Evolutionary conservation across 1,284 basidiomycete species (phyloP).

Genomic region (Sporisorium graminicola): DNA sequence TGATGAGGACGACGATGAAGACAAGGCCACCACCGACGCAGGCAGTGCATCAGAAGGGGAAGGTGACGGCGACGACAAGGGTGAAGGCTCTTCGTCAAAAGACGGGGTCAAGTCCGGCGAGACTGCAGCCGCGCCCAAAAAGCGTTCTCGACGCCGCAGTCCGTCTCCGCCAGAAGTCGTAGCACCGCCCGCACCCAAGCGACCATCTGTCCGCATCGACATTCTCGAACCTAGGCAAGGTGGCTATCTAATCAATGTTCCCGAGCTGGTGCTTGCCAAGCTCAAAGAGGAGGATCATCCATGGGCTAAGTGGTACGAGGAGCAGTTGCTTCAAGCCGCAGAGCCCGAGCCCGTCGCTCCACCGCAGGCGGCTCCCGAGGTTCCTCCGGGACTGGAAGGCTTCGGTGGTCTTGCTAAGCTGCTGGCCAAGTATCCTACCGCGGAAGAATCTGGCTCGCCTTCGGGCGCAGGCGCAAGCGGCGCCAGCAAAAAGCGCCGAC

Average conservation of each 20-base stretch:
- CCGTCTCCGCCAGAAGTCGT: conserved; percentile 34
- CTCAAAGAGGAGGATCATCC: conserved; percentile 52
- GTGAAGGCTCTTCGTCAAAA: conserved; percentile 36
- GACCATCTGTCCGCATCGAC: conserved; percentile 41
- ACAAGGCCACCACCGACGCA: conserved; percentile 43
- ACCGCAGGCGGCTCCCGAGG: conserved; percentile 18
- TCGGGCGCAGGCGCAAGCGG: conserved; percentile 13
- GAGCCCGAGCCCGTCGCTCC: conserved; percentile 30
- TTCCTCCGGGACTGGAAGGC: conserved; percentile 47
- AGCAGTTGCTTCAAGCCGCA: conserved; percentile 33
- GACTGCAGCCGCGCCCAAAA: conserved; percentile 25
- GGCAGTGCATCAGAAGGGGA: conserved; percentile 55
- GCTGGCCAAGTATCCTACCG: conserved; percentile 51
- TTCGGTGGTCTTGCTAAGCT: conserved; percentile 56
- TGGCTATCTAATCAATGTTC: conserved; percentile 63
- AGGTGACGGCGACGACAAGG: conserved; percentile 36
- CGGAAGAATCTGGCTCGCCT: conserved; percentile 17
- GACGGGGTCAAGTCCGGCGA: conserved; percentile 42
- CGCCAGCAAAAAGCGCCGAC: conserved; percentile 45
- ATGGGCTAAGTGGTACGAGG: conserved; percentile 64
- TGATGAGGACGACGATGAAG: conserved; percentile 56
- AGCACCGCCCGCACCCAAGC: conserved; percentile 30
- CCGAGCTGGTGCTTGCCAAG: conserved; percentile 52
- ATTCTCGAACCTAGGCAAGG: conserved; percentile 41
- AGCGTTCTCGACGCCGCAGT: conserved; percentile 37